Percentiles rank a stretch among this genome's conserved stretches.
Conservation (phyloP, 805 yeast species). For the Ogataea trehaloabstinens region DNA sequence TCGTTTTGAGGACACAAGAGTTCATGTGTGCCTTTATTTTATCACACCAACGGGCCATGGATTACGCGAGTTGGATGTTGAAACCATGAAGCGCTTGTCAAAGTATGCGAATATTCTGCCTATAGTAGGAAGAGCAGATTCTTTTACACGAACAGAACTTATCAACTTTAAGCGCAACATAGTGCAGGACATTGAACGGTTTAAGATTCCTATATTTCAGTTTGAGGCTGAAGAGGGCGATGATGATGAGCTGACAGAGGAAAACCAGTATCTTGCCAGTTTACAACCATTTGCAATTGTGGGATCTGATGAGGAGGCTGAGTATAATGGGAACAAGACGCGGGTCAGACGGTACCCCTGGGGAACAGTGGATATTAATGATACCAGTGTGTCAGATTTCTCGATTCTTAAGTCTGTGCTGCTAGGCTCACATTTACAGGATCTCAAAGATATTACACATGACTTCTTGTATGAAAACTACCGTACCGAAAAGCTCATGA, state of each 20-base stretch:
- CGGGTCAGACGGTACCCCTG: conserved; percentile 73
- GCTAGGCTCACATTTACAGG: conserved; percentile 61
- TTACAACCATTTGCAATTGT: conserved; percentile 78
- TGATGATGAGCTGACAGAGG: conserved; percentile 66
- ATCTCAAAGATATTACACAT: conserved; percentile 63
- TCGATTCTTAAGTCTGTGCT: conserved; percentile 52
- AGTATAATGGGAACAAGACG: conserved; percentile 47
- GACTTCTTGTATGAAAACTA: conserved; percentile 62
- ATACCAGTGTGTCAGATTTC: conserved; percentile 53
- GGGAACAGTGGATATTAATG: conserved; percentile 61
- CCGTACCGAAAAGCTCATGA: conserved; percentile 60
- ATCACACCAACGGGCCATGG: conserved; percentile 79
- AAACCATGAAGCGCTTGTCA: conserved; percentile 66
- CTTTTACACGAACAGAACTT: conserved; percentile 63
- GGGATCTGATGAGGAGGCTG: conserved; percentile 57
- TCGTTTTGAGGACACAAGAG: conserved; percentile 71
- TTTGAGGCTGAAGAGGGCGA: conserved; percentile 72
- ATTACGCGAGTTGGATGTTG: conserved; percentile 68
- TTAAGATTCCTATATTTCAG: conserved; percentile 71
- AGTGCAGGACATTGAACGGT: conserved; percentile 59
- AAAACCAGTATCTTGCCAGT: conserved; percentile 56
- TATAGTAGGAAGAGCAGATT: conserved; percentile 66
- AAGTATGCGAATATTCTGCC: conserved; percentile 76
- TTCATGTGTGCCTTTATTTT: conserved; percentile 70
- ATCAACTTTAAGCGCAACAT: conserved; percentile 57